These are phyloP conservation scores for Leccinum boreale DNA, from an alignment of 768 basidiomycete genomes.

Conservation along the genomic window DNA sequence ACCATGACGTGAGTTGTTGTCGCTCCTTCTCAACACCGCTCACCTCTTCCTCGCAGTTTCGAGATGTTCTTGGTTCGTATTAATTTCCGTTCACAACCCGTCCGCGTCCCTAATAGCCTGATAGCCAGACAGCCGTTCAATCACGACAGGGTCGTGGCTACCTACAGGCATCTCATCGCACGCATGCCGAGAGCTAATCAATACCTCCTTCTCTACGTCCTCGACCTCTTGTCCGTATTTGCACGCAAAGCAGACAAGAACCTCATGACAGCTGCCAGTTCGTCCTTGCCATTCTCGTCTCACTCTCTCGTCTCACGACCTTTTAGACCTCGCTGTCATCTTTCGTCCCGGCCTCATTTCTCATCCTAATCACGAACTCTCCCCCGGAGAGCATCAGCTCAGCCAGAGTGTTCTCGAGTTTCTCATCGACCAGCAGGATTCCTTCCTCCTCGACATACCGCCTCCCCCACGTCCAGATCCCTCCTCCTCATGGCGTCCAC, in stretches of 20 bases:
- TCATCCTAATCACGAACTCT: conserved; percentile 83
- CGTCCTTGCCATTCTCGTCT: conserved; percentile 30
- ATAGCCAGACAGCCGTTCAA: conserved; percentile 66
- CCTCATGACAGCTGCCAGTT: conserved; percentile 93
- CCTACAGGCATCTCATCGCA: conserved; percentile 82
- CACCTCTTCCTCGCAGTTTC: conserved; percentile 51
- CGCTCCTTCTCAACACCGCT: conserved; percentile 4
- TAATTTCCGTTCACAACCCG: background rate
- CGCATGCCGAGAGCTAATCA: conserved; percentile 87
- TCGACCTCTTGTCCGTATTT: conserved; percentile 94
- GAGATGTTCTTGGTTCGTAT: conserved; percentile 66
- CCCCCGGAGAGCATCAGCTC: conserved; percentile 79
- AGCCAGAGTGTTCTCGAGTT: conserved; percentile 93
- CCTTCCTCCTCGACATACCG: conserved; percentile 88
- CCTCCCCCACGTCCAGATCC: conserved; percentile 51
- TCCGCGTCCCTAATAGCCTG: conserved; percentile 14
- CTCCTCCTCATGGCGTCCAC: conserved; percentile 28
- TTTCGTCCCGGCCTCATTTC: conserved; percentile 95
- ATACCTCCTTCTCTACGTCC: conserved; percentile 94
- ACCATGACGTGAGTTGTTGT: conserved; percentile 66
- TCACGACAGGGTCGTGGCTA: conserved; percentile 68
- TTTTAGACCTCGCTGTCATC: conserved; percentile 88
- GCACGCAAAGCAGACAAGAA: conserved; percentile 89
- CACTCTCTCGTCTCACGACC: background rate
- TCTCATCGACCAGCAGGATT: conserved; percentile 93